These are phyloP conservation scores for Diplodia intermedia DNA, from an alignment of 2,329 filamentous ascomycete species.

Conservation along the genomic window DNA sequence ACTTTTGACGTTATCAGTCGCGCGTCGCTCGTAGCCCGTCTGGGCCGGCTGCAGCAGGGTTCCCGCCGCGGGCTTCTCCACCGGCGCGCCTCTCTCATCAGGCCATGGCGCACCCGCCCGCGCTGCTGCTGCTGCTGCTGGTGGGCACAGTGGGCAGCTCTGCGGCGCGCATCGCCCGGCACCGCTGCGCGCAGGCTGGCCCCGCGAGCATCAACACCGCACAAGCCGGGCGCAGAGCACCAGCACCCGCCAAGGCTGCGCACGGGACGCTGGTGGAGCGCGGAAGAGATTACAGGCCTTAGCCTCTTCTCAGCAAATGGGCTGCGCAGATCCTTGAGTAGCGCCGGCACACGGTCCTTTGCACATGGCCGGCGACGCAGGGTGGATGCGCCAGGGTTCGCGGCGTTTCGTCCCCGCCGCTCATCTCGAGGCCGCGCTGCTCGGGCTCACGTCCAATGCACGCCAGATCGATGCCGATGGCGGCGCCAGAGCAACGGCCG, in stretches of 20 bases:
- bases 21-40: slow-evolving; percentile 18
- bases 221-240: neutral
- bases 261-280: slow-evolving; percentile 17
- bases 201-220: neutral
- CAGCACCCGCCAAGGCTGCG: slow-evolving; percentile 14
- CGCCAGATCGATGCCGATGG: slow-evolving; percentile 11
- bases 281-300: slow-evolving; percentile 24
- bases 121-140: neutral
- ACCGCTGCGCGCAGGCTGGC: slow-evolving; percentile 1
- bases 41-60: slow-evolving; percentile 22
- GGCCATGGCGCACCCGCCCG: slow-evolving; percentile 11
- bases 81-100: slow-evolving; percentile 18
- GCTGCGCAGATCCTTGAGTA: slow-evolving; percentile 17
- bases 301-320: slow-evolving; percentile 25
- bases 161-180: slow-evolving; percentile 12
- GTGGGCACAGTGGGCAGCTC: neutral
- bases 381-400: slow-evolving; percentile 21
- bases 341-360: slow-evolving; percentile 15
- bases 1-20: slow-evolving; percentile 29
- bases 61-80: slow-evolving; percentile 3
- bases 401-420: neutral
- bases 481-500: neutral
- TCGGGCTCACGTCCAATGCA: neutral
- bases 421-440: slow-evolving; percentile 2
- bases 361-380: slow-evolving; percentile 23